Evolutionary conservation across 2,329 filamentous ascomycete species (phyloP).

Genomic region (Sporothrix sp.): DNA sequence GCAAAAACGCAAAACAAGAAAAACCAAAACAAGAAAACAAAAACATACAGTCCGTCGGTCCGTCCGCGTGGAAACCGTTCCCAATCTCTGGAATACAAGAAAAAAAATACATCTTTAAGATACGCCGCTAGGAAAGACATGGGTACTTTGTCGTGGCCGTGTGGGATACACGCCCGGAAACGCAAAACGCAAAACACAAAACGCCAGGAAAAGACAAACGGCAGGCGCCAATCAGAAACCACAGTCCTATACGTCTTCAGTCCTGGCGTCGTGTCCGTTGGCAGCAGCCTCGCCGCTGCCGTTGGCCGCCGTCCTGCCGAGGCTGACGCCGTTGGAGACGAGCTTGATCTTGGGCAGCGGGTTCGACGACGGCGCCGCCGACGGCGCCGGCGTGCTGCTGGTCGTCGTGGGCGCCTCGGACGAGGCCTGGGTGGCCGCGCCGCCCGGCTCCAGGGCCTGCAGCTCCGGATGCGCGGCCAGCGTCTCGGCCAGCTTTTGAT

Average conservation of each 20-base stretch:
- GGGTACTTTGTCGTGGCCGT: too few species aligned
- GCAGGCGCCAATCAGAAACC: not conserved
- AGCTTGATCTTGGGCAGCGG: slow-evolving; percentile 21
- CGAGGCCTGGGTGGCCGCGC: slow-evolving; percentile 26
- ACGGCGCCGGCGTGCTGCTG: slow-evolving; percentile 21
- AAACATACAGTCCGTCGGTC: not conserved
- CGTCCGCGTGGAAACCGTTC: not conserved
- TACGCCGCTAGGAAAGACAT: not conserved
- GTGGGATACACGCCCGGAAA: too few species aligned
- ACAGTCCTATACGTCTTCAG: slow-evolving; percentile 9
- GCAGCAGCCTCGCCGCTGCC: slow-evolving; percentile 2
- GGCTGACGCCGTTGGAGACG: slow-evolving; percentile 17
- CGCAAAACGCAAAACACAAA: too few species aligned
- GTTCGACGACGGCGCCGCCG: slow-evolving; percentile 11
- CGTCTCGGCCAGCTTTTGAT: slow-evolving; percentile 37
- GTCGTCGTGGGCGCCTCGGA: slow-evolving; percentile 32
- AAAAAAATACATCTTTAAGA: slow-evolving; percentile 3
- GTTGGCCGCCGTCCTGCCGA: slow-evolving; percentile 4
- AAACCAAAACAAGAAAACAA: not conserved
- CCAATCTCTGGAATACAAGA: slow-evolving; percentile 3
- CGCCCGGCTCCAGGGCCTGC: slow-evolving; percentile 20
- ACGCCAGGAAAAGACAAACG: too few species aligned
- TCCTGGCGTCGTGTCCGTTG: slow-evolving; percentile 7
- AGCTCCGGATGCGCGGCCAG: slow-evolving; percentile 20
- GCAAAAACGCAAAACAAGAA: not conserved